Evolutionary conservation across 768 basidiomycete genomes (phyloP).

Genomic region (Myochromella boudieri): DNA sequence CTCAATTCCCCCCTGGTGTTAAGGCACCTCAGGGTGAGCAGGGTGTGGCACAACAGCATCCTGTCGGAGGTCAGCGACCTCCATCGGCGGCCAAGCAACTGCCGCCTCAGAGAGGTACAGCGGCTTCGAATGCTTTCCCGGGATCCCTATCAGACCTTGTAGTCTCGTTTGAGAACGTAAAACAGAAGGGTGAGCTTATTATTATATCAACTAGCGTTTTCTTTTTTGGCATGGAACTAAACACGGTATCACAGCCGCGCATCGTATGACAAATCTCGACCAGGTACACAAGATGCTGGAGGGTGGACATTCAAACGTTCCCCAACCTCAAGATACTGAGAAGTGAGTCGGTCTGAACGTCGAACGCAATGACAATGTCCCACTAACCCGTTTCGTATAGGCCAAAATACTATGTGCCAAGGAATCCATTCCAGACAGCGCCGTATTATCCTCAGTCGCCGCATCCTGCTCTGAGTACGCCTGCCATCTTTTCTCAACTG

Average conservation of each 20-base stretch:
- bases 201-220: conserved; percentile 5
- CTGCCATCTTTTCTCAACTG: conserved; percentile 83
- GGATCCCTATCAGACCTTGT: conserved; percentile 91
- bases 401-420: conserved; percentile 95
- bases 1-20: conserved; percentile 71
- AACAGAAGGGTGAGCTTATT: conserved; percentile 94
- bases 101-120: conserved; percentile 36
- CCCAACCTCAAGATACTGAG: conserved; percentile 93
- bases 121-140: conserved; percentile 59
- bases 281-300: conserved; percentile 93
- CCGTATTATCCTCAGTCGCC: conserved; percentile 93
- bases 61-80: conserved; percentile 48
- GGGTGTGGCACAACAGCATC: conserved; percentile 29
- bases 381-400: conserved; percentile 41
- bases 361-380: conserved; percentile 4
- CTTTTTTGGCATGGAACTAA: background rate
- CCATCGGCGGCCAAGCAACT: conserved; percentile 52
- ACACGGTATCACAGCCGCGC: conserved; percentile 47
- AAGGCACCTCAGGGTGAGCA: conserved; percentile 53
- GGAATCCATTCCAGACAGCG: conserved; percentile 89
- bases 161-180: conserved; percentile 91
- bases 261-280: conserved; percentile 83
- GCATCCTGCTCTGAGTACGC: conserved; percentile 74
- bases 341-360: conserved; percentile 52
- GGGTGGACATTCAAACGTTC: conserved; percentile 84